These are phyloP conservation scores for Cercospora zeina DNA, from an alignment of 2,329 filamentous ascomycete genomes.

Conservation along the genomic window DNA sequence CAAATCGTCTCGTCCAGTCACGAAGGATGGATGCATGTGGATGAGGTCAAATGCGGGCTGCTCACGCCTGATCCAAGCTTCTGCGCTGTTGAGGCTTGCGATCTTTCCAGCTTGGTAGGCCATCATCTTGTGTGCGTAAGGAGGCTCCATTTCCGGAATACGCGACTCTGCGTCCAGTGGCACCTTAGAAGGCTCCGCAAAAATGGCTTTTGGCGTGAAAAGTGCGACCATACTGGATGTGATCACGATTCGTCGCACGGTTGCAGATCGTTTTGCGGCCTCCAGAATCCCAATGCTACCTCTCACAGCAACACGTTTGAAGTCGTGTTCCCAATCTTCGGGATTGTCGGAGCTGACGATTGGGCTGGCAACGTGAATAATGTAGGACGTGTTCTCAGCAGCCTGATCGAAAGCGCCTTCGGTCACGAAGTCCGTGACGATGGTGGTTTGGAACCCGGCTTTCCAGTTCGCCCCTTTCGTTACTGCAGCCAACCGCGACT, in stretches of 20 bases:
- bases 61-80: conserved; percentile 32
- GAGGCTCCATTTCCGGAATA: conserved; percentile 22
- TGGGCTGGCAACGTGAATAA: conserved; percentile 37
- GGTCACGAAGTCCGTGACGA: conserved; percentile 39
- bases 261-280: conserved; percentile 40
- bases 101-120: conserved; percentile 38
- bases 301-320: conserved; percentile 37
- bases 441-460: conserved; percentile 37
- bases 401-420: conserved; percentile 41
- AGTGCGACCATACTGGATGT: conserved; percentile 38
- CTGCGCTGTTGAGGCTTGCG: conserved; percentile 28
- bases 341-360: conserved; percentile 22
- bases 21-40: conserved; percentile 36
- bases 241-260: conserved; percentile 48
- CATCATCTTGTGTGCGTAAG: conserved; percentile 25
- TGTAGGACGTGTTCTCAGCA: conserved; percentile 36
- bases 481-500: conserved; percentile 22
- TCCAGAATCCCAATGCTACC: conserved; percentile 44
- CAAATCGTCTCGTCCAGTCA: conserved; percentile 38
- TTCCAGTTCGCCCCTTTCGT: not conserved
- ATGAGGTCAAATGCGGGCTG: conserved; percentile 38
- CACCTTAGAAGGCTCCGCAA: conserved; percentile 13
- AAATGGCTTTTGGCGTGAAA: conserved; percentile 23
- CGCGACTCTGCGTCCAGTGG: conserved; percentile 22
- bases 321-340: conserved; percentile 12